phyloP scores from a whole-genome alignment of 306 rosid genomes.

The Sesbania bispinosa region DNA sequence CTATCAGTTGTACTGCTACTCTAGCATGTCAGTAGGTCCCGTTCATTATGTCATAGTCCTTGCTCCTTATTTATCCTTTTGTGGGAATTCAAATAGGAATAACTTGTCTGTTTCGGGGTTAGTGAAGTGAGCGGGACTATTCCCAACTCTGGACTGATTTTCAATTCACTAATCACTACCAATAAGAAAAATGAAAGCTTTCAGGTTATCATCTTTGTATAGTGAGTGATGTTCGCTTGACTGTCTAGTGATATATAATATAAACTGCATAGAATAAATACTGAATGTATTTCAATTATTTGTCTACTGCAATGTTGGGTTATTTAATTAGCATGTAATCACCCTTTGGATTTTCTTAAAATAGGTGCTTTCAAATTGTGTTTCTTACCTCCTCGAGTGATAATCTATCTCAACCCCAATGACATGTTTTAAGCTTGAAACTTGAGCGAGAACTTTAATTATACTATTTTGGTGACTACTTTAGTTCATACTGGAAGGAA shows the following conservation, averaged over 20 bases:
- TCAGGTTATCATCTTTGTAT: neutral
- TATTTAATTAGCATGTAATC: neutral
- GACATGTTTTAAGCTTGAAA: constrained; percentile 11
- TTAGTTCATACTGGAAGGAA: neutral
- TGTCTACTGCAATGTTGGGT: neutral
- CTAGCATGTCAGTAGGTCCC: neutral
- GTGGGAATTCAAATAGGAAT: neutral
- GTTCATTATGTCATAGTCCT: too few species aligned
- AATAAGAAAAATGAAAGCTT: neutral
- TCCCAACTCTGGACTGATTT: neutral
- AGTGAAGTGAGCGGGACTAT: neutral
- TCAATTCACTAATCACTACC: neutral
- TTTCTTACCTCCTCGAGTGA: constrained; percentile 4
- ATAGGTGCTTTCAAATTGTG: neutral
- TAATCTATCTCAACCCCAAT: constrained; percentile 6
- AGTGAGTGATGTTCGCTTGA: neutral
- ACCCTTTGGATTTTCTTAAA: neutral
- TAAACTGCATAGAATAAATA: neutral
- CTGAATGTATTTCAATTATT: neutral
- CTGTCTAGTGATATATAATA: neutral
- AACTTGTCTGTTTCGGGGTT: neutral
- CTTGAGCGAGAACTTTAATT: constrained; percentile 14
- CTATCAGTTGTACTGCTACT: neutral
- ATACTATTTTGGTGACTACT: too few species aligned
- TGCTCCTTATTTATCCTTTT: neutral